Percentiles rank a stretch among this genome's conserved stretches.
These are phyloP conservation scores for Vicia villosa DNA, from an alignment of 306 rosid species.

Conservation along the genomic window DNA sequence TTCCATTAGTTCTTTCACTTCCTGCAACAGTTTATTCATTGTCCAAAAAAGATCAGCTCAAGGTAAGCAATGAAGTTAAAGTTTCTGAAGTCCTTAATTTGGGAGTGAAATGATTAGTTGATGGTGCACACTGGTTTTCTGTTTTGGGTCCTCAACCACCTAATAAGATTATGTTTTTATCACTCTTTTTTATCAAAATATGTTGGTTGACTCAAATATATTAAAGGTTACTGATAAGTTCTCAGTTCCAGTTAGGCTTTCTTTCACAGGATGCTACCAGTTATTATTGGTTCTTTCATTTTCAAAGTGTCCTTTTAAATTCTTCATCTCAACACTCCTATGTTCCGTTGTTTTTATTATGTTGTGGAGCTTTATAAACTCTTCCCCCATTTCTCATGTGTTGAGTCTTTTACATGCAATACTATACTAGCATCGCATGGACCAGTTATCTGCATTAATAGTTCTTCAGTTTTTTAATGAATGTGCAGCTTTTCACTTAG, in stretches of 20 bases:
- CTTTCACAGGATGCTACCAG: not conserved
- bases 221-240: not conserved
- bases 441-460: slow-evolving; percentile 1
- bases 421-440: slow-evolving; percentile 4
- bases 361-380: slow-evolving; percentile 7
- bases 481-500: not conserved
- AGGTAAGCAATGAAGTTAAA: slow-evolving; percentile 55
- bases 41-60: slow-evolving; percentile 72
- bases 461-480: not conserved
- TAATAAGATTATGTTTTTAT: not conserved
- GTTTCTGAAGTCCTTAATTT: slow-evolving; percentile 17
- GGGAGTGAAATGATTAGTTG: slow-evolving; percentile 7
- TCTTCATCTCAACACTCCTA: slow-evolving; percentile 6
- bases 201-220: slow-evolving; percentile 4
- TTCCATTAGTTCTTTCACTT: slow-evolving; percentile 83
- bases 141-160: slow-evolving; percentile 1
- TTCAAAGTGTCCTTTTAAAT: not conserved
- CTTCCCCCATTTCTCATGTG: slow-evolving; percentile 6
- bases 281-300: not conserved
- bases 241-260: not conserved
- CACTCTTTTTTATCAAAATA: not conserved
- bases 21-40: slow-evolving; percentile 83
- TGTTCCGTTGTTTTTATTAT: not conserved
- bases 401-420: slow-evolving; percentile 27
- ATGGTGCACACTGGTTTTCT: slow-evolving; percentile 8